Conservation (phyloP, 345 rosid species). For the Linum lewisii region DNA sequence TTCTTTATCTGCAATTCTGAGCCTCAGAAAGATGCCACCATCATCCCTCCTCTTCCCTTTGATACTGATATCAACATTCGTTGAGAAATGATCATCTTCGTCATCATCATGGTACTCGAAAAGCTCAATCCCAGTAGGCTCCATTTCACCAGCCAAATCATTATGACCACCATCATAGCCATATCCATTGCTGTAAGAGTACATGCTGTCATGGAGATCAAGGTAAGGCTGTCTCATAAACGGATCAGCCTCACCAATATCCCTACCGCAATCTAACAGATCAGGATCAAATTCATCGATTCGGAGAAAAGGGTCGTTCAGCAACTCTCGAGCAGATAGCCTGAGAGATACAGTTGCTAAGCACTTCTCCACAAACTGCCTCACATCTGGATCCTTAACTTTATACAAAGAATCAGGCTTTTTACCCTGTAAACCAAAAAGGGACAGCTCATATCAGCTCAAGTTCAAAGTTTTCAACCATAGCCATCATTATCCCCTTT, state of each 20-base stretch:
- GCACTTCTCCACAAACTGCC: conserved; percentile 76
- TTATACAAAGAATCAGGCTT: conserved; percentile 80
- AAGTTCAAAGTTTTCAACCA: not conserved
- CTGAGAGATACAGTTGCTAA: conserved; percentile 72
- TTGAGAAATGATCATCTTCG: conserved; percentile 50
- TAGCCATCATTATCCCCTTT: not conserved
- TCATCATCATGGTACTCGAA: conserved; percentile 65
- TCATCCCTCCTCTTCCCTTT: conserved; percentile 68
- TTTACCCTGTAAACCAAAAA: conserved; percentile 52
- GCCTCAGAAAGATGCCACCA: conserved; percentile 57
- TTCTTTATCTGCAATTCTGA: conserved; percentile 72
- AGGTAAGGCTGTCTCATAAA: conserved; percentile 43
- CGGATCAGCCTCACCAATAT: conserved; percentile 37
- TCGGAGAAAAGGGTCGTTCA: conserved; percentile 71
- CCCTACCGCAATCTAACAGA: conserved; percentile 31
- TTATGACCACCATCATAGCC: conserved; percentile 23
- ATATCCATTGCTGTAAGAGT: conserved; percentile 30
- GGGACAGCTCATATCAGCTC: not conserved
- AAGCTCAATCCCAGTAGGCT: conserved; percentile 52
- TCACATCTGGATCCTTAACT: conserved; percentile 74
- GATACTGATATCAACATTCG: conserved; percentile 56
- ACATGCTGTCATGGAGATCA: conserved; percentile 26
- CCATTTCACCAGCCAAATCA: conserved; percentile 47
- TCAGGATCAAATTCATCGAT: conserved; percentile 48
- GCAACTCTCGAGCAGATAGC: conserved; percentile 77